A percentile compares a stretch with the other conserved stretches of the same genome.
phyloP scores from a whole-genome alignment of 2,329 filamentous ascomycete species.

The Xylariomycetidae sp. region DNA sequence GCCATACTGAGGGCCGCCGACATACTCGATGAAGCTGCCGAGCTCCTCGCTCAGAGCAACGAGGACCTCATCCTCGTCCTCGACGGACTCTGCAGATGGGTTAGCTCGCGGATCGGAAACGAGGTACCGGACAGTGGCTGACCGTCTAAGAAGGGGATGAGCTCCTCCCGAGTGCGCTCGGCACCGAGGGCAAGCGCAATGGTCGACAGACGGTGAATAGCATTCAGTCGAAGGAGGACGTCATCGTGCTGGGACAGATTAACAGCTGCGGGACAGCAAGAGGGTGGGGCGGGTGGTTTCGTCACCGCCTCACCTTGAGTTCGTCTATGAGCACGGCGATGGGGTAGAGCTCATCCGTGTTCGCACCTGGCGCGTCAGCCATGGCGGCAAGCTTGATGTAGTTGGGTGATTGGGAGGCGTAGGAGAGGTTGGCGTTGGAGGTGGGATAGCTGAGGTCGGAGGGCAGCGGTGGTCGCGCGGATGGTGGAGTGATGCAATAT shows the following conservation, averaged over 20 bases:
- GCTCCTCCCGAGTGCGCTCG: constrained; percentile 94
- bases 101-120: no score
- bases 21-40: constrained; percentile 94
- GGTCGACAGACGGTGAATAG: constrained; percentile 95
- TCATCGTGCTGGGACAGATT: constrained; percentile 82
- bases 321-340: constrained; percentile 99
- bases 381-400: constrained; percentile 59
- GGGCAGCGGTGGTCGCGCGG: constrained; percentile 6
- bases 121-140: no score
- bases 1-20: constrained; percentile 86
- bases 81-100: constrained; percentile 74
- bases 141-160: constrained; percentile 99
- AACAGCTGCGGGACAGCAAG: constrained; percentile 24
- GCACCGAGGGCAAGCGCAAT: constrained; percentile 94
- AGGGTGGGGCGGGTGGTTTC: constrained; percentile 6
- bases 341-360: constrained; percentile 98
- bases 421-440: constrained; percentile 5
- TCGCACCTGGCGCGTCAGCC: constrained; percentile 83
- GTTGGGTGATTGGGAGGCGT: constrained; percentile 1
- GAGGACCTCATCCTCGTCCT: constrained; percentile 97
- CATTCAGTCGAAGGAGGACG: constrained; percentile 94
- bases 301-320: constrained; percentile 69
- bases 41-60: constrained; percentile 96
- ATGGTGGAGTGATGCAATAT: constrained; percentile 27
- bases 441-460: constrained; percentile 7